phyloP scores from a whole-genome alignment of 2,329 filamentous ascomycete genomes.

The Neoascochyta sp. region DNA sequence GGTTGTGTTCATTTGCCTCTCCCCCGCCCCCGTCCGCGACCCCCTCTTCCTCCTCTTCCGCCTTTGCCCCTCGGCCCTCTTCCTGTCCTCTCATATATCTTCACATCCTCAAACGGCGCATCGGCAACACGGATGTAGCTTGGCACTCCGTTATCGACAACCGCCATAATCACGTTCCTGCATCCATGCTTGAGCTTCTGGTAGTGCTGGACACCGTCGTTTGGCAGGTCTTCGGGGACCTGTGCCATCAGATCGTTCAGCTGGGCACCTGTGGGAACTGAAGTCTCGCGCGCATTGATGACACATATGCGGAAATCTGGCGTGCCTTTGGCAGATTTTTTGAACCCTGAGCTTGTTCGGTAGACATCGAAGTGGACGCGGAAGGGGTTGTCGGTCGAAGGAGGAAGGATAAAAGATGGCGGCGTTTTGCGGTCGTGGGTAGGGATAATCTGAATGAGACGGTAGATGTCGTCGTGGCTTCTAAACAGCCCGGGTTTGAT shows the following conservation, averaged over 20 bases:
- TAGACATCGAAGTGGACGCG: constrained; percentile 76
- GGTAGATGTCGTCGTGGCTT: constrained; percentile 65
- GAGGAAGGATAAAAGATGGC: constrained; percentile 33
- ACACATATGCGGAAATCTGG: constrained; percentile 86
- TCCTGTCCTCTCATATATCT: constrained; percentile 60
- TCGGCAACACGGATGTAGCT: constrained; percentile 83
- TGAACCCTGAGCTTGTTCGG: constrained; percentile 65
- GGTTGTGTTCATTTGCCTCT: constrained; percentile 10
- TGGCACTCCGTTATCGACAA: constrained; percentile 85
- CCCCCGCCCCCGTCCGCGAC: constrained; percentile 32
- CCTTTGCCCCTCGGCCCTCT: constrained; percentile 36
- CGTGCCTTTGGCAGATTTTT: constrained; percentile 70
- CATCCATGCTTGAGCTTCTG: constrained; percentile 78
- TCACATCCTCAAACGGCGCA: constrained; percentile 69
- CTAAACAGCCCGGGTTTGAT: constrained; percentile 53
- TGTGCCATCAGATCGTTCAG: constrained; percentile 68
- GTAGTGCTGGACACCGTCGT: constrained; percentile 58
- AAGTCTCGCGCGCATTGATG: constrained; percentile 67
- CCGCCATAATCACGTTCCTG: constrained; percentile 77
- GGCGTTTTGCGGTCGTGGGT: constrained; percentile 58
- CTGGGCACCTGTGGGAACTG: constrained; percentile 69
- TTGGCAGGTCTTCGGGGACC: constrained; percentile 65
- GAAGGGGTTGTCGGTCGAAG: constrained; percentile 54
- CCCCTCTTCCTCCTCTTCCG: constrained; percentile 39
- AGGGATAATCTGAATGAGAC: constrained; percentile 68